Conservation (phyloP, 768 basidiomycete species). For the Leucocoprinus birnbaumii region DNA sequence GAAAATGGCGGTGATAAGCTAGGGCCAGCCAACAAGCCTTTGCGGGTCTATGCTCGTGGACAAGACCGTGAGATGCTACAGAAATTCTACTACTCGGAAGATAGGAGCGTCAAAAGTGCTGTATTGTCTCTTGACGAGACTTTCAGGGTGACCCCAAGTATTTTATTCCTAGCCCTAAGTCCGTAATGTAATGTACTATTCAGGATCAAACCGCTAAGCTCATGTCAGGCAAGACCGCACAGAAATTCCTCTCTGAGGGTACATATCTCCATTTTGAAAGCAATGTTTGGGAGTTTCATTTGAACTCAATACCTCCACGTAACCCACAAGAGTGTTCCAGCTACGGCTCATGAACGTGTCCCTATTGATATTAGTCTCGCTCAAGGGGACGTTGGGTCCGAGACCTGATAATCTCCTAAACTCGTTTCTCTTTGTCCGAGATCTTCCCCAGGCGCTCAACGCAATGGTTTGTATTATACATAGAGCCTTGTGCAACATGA, state of each 20-base stretch:
- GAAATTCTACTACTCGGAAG: slow-evolving; percentile 98
- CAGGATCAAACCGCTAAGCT: slow-evolving; percentile 77
- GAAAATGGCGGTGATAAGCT: slow-evolving; percentile 84
- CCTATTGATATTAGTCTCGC: no score
- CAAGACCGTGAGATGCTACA: slow-evolving; percentile 89
- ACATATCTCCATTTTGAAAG: slow-evolving; percentile 90
- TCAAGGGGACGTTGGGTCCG: no score
- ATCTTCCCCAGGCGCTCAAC: no score
- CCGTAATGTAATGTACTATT: background rate
- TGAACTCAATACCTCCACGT: no score
- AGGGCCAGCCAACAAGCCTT: slow-evolving; percentile 69
- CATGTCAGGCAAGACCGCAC: slow-evolving; percentile 72
- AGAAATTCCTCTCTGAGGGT: slow-evolving; percentile 94
- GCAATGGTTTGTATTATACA: no score
- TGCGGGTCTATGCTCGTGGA: slow-evolving; percentile 89
- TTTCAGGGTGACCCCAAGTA: slow-evolving; percentile 52
- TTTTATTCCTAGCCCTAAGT: background rate
- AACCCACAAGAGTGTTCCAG: no score
- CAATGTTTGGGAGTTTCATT: slow-evolving; percentile 50
- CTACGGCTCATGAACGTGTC: no score
- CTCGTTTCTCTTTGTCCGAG: no score
- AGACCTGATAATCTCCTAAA: no score
- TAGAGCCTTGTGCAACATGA: no score
- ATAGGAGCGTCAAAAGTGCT: slow-evolving; percentile 90
- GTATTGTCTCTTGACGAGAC: slow-evolving; percentile 85